These are phyloP conservation scores for Agrostemma githago DNA, from an alignment of 148 eudicot species.

Conservation along the genomic window DNA sequence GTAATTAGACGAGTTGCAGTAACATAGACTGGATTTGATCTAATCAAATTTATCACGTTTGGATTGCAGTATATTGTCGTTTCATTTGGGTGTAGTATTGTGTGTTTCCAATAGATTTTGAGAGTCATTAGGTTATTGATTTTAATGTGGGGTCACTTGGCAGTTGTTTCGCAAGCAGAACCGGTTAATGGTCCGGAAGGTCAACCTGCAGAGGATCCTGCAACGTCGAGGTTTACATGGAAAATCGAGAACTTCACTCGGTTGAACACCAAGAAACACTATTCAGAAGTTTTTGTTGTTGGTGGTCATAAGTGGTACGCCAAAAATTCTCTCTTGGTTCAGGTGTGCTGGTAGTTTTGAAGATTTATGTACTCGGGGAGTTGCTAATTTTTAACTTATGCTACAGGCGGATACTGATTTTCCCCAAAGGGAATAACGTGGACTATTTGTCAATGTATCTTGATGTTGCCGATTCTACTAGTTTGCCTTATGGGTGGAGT, in stretches of 20 bases:
- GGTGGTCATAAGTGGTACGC: slow-evolving; percentile 84
- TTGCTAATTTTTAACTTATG: slow-evolving; percentile 14
- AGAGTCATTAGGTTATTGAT: slow-evolving; percentile 24
- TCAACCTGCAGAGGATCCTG: slow-evolving; percentile 75
- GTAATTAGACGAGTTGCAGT: too few relatives aligned
- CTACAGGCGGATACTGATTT: slow-evolving; percentile 83
- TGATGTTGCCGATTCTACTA: slow-evolving; percentile 82
- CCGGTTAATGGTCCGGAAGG: slow-evolving; percentile 41
- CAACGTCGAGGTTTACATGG: slow-evolving; percentile 71
- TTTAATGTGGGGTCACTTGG: slow-evolving; percentile 12
- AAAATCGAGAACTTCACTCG: slow-evolving; percentile 69
- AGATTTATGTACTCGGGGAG: not conserved
- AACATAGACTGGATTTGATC: not conserved
- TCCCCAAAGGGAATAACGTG: slow-evolving; percentile 93
- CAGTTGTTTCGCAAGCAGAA: slow-evolving; percentile 49
- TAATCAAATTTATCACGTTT: not conserved
- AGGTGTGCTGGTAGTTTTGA: not conserved
- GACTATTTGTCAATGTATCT: slow-evolving; percentile 89
- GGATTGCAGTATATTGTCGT: not conserved
- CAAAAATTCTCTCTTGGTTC: not conserved
- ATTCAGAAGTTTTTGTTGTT: slow-evolving; percentile 65
- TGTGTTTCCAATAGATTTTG: not conserved
- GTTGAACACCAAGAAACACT: slow-evolving; percentile 66
- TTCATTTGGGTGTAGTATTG: too few relatives aligned
- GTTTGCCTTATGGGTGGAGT: slow-evolving; percentile 91